Base-by-base conservation (phyloP, 1,139 yeast genomes). In the Saccharomyces pastorianus region DNA sequence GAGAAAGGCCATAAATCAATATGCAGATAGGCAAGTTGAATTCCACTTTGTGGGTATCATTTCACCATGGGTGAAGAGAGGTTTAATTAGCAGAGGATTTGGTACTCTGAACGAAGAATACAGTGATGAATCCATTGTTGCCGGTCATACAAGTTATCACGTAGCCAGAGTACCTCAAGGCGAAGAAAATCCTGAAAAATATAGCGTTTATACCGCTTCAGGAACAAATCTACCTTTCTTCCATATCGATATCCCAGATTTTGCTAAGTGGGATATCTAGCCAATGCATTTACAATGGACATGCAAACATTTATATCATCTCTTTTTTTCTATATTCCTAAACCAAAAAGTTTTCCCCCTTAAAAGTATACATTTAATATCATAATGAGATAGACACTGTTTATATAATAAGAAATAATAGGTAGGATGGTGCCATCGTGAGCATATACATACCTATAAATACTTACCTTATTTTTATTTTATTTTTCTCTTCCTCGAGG, bases 1-100 rank as follows among this genome's bases (percentile, higher is more conserved):
- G 64, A 78, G 88, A 61, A 85, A 83, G 60, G 84, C 89, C 7
- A 71, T 88, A 55, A 84, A 84, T 69, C 77, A 76, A 54, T 88
- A 87, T 65, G 88, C 95, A 46, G 91, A 88, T 65, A 76, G 86
- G 56, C 91, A 87, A 61, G 93, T 89, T 54, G 96, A 90, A 70
- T 84, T 84, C 73, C 97, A 91, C 69, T 90, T 91, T 68, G 82
- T 88, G 13, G 96, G 96, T 27, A 82, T 91, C 46, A 73, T 85
- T 53, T 84, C 88, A 55, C 90, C 93, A 8, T 90, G 97, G 97
- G 80, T 88, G 55, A 81, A 89, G 66, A 79, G 95, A 64, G 88
- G 85, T 8, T 77, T 91, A 61, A 68, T 85, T 50, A 81, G 83
- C 61, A 84, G 85, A 55, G 96, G 95, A 1, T 90, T 90, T 71